A percentile compares a stretch with the other conserved stretches of the same genome.
Evolutionary conservation across 2,329 filamentous ascomycete genomes (phyloP).

Genomic region (Byssothecium circinans): DNA sequence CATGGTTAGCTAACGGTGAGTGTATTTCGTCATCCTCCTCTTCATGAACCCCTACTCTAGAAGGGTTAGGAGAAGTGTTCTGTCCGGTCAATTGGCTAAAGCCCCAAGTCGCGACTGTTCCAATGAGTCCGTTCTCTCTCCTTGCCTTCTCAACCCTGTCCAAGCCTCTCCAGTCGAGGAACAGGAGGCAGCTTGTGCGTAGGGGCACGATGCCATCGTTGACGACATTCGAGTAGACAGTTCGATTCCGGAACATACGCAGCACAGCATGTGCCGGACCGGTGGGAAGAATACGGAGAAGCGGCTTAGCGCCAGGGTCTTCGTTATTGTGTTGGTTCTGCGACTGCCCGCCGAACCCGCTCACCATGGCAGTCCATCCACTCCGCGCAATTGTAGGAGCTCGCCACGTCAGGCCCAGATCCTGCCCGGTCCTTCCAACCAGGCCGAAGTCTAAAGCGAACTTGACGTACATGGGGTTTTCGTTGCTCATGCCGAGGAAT

Average conservation of each 20-base stretch:
- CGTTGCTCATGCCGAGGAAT: conserved; percentile 89
- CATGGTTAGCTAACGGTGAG: conserved; percentile 38
- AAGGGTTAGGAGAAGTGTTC: conserved; percentile 63
- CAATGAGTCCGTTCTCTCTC: conserved; percentile 86
- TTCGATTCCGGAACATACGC: conserved; percentile 85
- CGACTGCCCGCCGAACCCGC: conserved; percentile 69
- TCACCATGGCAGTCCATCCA: conserved; percentile 86
- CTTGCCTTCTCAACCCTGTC: conserved; percentile 93
- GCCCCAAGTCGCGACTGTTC: conserved; percentile 89
- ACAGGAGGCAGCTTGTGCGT: conserved; percentile 92
- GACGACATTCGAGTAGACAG: conserved; percentile 94
- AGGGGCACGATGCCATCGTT: conserved; percentile 97
- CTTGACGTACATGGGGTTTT: conserved; percentile 95
- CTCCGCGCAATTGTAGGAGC: conserved; percentile 81
- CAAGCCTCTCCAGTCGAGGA: conserved; percentile 93
- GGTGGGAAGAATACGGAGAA: conserved; percentile 85
- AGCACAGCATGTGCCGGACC: conserved; percentile 87
- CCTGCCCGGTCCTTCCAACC: conserved; percentile 93
- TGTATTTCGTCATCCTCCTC: conserved; percentile 28
- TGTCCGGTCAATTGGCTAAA: conserved; percentile 86
- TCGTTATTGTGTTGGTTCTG: conserved; percentile 56
- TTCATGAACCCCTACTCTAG: conserved; percentile 33
- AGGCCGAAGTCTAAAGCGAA: conserved; percentile 96
- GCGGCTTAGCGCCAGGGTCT: conserved; percentile 83
- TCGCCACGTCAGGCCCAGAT: conserved; percentile 91